These are phyloP conservation scores for Petunia axillaris DNA, from an alignment of 257 asterid species.

Conservation along the genomic window DNA sequence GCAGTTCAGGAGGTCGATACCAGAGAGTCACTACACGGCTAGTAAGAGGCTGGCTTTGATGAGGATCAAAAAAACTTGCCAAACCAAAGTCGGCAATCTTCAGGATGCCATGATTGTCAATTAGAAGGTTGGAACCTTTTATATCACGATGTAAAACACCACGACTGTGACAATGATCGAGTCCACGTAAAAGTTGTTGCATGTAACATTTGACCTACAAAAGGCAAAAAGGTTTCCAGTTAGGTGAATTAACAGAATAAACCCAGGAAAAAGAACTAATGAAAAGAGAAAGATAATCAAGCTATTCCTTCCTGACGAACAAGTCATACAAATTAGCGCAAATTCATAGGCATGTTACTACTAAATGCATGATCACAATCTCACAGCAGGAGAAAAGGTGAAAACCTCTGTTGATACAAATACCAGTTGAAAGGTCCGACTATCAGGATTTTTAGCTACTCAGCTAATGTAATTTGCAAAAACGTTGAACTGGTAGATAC, in stretches of 20 bases:
- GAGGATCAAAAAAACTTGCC: slow-evolving; percentile 79
- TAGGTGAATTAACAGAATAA: slow-evolving; percentile 19
- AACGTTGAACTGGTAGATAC: not conserved
- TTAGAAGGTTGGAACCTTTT: slow-evolving; percentile 91
- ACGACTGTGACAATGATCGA: slow-evolving; percentile 85
- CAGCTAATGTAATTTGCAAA: not conserved
- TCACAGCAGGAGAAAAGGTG: not conserved
- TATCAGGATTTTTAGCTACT: not conserved
- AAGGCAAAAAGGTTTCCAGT: slow-evolving; percentile 7
- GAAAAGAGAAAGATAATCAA: not conserved
- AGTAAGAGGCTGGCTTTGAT: slow-evolving; percentile 75
- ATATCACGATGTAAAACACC: slow-evolving; percentile 93
- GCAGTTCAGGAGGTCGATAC: slow-evolving; percentile 97
- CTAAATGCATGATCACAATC: not conserved
- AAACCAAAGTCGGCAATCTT: slow-evolving; percentile 97
- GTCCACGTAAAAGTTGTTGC: slow-evolving; percentile 84
- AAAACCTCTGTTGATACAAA: not conserved
- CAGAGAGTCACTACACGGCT: slow-evolving; percentile 97
- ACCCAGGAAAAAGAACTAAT: not conserved
- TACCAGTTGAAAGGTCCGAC: slow-evolving; percentile 2
- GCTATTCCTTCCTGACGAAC: not conserved
- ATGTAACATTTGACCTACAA: slow-evolving; percentile 89
- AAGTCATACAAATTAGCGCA: not conserved
- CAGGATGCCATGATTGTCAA: slow-evolving; percentile 80
- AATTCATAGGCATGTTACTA: not conserved